phyloP scores from a whole-genome alignment of 495 filamentous ascomycete species.

The Chaetomium cochliodes region DNA sequence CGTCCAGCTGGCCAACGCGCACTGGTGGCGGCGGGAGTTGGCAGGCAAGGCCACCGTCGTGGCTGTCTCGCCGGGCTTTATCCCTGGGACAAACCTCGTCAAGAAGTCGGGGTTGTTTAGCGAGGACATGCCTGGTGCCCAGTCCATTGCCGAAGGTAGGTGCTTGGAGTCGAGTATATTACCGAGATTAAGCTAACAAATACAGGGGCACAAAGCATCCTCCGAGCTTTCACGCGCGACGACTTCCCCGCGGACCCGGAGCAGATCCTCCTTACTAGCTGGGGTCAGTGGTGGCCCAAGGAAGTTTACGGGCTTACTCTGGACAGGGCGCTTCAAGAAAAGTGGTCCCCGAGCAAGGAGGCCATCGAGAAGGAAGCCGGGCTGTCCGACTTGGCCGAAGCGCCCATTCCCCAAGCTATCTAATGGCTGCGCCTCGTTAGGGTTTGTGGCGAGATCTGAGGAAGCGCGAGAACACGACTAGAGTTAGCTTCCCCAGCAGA shows the following conservation, averaged over 20 bases:
- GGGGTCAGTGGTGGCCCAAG: slow-evolving; percentile 51
- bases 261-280: slow-evolving; percentile 48
- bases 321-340: slow-evolving; percentile 45
- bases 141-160: slow-evolving; percentile 41
- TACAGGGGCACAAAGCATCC: slow-evolving; percentile 42
- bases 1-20: slow-evolving; percentile 44
- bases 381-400: not conserved
- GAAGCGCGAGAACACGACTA: too few species aligned
- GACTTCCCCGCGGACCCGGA: slow-evolving; percentile 48
- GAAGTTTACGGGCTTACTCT: slow-evolving; percentile 39
- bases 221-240: slow-evolving; percentile 42
- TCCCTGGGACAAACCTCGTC: slow-evolving; percentile 40
- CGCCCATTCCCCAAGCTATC: too few species aligned
- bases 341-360: slow-evolving; percentile 46
- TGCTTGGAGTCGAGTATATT: not conserved
- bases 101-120: slow-evolving; percentile 22
- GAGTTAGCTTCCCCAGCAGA: too few species aligned
- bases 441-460: too few species aligned
- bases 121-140: slow-evolving; percentile 38
- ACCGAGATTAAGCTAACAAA: not conserved
- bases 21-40: slow-evolving; percentile 52
- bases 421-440: too few species aligned
- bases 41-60: slow-evolving; percentile 39
- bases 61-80: slow-evolving; percentile 47
- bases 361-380: slow-evolving; percentile 44